Conservation (phyloP, 176 grass and related monocot species). For the Dactylis glomerata region DNA sequence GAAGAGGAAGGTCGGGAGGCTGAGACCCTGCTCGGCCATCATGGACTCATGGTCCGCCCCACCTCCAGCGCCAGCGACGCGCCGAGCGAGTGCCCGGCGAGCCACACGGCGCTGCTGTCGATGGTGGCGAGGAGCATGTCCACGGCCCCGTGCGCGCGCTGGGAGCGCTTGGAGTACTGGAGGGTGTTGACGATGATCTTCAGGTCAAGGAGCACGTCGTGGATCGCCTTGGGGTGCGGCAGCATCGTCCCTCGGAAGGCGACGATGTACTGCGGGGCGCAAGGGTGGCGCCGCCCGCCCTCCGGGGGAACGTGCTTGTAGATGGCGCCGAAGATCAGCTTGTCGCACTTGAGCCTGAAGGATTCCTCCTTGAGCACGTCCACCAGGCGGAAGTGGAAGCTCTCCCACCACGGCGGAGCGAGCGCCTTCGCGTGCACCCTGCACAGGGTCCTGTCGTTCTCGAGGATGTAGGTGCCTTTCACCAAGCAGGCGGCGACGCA, state of each 20-base stretch:
- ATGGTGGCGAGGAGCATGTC: not conserved
- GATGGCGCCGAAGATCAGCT: constrained; percentile 24
- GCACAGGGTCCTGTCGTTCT: not conserved
- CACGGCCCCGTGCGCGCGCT: not conserved
- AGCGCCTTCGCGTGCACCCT: not conserved
- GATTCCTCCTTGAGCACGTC: not conserved
- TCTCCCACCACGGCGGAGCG: constrained; percentile 29
- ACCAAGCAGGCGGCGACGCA: constrained; percentile 17
- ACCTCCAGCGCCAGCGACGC: constrained; percentile 28
- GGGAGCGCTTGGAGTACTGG: not conserved
- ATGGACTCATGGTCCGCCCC: not conserved
- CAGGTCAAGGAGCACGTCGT: constrained; percentile 8
- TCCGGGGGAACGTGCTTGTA: not conserved
- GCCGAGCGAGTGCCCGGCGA: not conserved
- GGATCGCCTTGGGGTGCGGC: not conserved
- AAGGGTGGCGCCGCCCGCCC: not conserved
- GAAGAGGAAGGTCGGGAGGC: not conserved
- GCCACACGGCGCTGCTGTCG: constrained; percentile 9
- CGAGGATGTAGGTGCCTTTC: not conserved
- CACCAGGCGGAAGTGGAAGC: constrained; percentile 10
- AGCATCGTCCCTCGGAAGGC: constrained; percentile 9
- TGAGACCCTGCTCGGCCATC: not conserved
- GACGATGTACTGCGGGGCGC: not conserved
- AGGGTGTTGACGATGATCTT: constrained; percentile 10
- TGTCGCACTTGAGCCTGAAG: not conserved